phyloP scores from a whole-genome alignment of 2,329 filamentous ascomycete genomes.

The Arthroderma sp. region DNA sequence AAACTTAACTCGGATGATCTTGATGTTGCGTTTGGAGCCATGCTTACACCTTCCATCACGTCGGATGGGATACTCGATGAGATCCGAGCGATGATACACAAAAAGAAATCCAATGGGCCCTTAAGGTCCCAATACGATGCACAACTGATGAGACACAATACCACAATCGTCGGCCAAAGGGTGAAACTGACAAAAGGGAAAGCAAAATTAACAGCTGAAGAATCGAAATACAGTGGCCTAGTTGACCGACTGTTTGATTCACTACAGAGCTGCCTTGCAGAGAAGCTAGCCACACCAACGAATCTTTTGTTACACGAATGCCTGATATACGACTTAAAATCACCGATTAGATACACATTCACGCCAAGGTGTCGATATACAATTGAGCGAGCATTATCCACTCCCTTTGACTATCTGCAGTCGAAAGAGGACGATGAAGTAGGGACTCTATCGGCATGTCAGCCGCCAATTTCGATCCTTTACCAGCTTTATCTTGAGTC shows the following conservation, averaged over 20 bases:
- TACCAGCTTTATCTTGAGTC: constrained; percentile 54
- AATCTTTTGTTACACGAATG: constrained; percentile 45
- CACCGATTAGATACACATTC: constrained; percentile 47
- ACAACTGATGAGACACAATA: constrained; percentile 45
- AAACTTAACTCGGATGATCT: constrained; percentile 43
- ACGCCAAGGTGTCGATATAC: constrained; percentile 46
- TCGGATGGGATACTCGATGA: constrained; percentile 36
- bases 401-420: constrained; percentile 49
- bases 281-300: constrained; percentile 38
- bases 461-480: constrained; percentile 48
- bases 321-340: constrained; percentile 47
- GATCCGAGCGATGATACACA: constrained; percentile 38
- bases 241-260: constrained; percentile 37
- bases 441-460: constrained; percentile 36
- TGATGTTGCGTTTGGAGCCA: constrained; percentile 27
- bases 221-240: constrained; percentile 44
- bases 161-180: constrained; percentile 49
- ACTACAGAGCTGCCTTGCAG: constrained; percentile 36
- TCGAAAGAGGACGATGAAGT: constrained; percentile 33
- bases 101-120: constrained; percentile 37
- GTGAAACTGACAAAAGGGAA: constrained; percentile 48
- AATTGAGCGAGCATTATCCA: constrained; percentile 47
- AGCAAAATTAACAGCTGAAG: constrained; percentile 41
- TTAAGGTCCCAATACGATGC: constrained; percentile 66
- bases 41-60: constrained; percentile 25